These are phyloP conservation scores for Davidsoniella virescens DNA, from an alignment of 2,329 filamentous ascomycete genomes.

Conservation along the genomic window DNA sequence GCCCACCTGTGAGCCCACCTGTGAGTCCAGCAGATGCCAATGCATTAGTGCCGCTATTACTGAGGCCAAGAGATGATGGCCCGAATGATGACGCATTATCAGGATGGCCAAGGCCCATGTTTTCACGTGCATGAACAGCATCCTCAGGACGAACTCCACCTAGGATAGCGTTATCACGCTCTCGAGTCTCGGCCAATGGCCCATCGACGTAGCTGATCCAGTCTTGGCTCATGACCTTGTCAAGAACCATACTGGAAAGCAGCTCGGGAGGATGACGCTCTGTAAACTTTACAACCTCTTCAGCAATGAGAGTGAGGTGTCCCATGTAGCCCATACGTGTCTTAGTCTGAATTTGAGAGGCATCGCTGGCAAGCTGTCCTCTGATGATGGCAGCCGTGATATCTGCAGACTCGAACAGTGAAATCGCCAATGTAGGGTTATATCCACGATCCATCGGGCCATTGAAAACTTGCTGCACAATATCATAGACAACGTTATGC, in stretches of 20 bases:
- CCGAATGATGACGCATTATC: conserved; percentile 27
- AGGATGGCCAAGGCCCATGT: conserved; percentile 28
- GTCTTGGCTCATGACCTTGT: conserved; percentile 73
- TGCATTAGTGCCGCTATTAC: conserved; percentile 41
- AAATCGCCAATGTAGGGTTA: conserved; percentile 77
- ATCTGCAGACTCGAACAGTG: conserved; percentile 79
- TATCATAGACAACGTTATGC: conserved; percentile 97
- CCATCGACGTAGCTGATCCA: conserved; percentile 95
- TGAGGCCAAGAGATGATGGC: conserved; percentile 12
- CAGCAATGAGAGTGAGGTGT: conserved; percentile 87
- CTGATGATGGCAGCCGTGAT: conserved; percentile 85
- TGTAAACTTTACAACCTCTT: conserved; percentile 97
- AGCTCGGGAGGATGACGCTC: conserved; percentile 83
- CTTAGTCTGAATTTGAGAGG: conserved; percentile 64
- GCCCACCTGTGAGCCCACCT: conserved; percentile 47
- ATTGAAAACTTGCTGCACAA: conserved; percentile 98
- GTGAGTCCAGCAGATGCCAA: conserved; percentile 70
- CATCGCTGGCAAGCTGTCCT: conserved; percentile 74
- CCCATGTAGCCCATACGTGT: conserved; percentile 98
- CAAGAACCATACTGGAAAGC: conserved; percentile 66
- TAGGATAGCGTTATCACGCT: conserved; percentile 95
- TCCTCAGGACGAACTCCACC: conserved; percentile 88
- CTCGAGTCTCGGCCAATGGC: conserved; percentile 78
- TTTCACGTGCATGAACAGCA: conserved; percentile 56
- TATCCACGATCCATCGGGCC: conserved; percentile 93